Evolutionary conservation across 2,329 filamentous ascomycete genomes (phyloP), one percentile per base, ranked within the genome.

Genomic region (Camptophora hylomeconis): DNA sequence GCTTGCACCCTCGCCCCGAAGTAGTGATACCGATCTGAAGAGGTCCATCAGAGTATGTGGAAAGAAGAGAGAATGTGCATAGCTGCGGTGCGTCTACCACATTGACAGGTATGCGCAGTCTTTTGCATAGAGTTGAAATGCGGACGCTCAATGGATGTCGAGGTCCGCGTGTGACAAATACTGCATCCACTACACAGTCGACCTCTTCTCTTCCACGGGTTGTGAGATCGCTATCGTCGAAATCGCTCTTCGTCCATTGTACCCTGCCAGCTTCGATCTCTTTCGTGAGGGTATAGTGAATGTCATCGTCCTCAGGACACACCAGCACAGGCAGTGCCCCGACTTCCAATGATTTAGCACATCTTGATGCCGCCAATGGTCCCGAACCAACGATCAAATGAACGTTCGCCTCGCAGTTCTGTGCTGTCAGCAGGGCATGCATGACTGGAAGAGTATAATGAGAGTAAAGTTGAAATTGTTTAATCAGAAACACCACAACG

Each of bases 1-100:
- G 69, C 56, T 93, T 94, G 61, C 89, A 95, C 2, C 89, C 89
- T 45, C 80, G 77, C 12, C 89, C 87, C 34, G 92, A 94, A 1
- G 89, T 95, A 3, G 89, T 95, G 33, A 98, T 80, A 37, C 89
- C 89, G 36, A 98, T 78, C 51, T 95, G 89, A 21, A 98, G 65
- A 7, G 89, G 87, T 0, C 89, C 89, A 47, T 94, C 86, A 31
- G 71, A 75, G 53, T 95, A 75, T 5, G 82, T 92, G 14, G 84
- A 89, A 24, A 95, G 72, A 29, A 98, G 67, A 4, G 80, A 79
- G 53, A 98, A 93, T 15, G 82, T 81, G 60, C 84, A 94, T 10
- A 95, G 75, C 18, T 72, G 67, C 0, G 87, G 81, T 0, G 80
- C 72, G 57, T 98, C 89, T 36, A 83, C 72, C 15, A 95, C 83